phyloP scores from a whole-genome alignment of 129 eudicot species.

The Gnaphalium uliginosum region DNA sequence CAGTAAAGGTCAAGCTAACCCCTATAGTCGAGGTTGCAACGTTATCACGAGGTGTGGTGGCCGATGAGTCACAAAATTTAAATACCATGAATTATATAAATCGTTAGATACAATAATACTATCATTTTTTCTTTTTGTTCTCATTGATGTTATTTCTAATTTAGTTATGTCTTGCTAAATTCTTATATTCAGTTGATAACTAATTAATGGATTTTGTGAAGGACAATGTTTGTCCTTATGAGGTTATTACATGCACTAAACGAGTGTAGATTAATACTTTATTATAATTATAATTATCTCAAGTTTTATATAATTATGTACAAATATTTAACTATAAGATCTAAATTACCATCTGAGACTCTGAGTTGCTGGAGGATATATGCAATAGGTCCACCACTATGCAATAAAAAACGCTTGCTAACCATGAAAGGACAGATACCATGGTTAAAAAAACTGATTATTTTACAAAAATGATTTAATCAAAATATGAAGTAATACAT shows the following conservation, averaged over 20 bases:
- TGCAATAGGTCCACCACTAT: too few relatives aligned
- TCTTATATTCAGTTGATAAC: background rate
- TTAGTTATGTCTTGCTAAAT: background rate
- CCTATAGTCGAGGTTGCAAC: slow-evolving; percentile 49
- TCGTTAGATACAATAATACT: slow-evolving; percentile 6
- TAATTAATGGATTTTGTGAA: too few relatives aligned
- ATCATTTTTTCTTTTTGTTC: background rate
- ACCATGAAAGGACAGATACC: background rate
- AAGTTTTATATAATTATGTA: too few relatives aligned
- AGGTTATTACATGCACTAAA: too few relatives aligned
- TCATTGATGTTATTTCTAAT: background rate
- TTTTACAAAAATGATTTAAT: background rate
- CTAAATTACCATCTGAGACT: too few relatives aligned
- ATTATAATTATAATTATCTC: too few relatives aligned
- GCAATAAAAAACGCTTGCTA: background rate
- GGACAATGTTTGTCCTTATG: too few relatives aligned
- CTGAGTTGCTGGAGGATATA: too few relatives aligned
- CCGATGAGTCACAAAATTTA: slow-evolving; percentile 1
- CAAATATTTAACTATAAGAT: too few relatives aligned
- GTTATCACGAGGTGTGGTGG: slow-evolving; percentile 44
- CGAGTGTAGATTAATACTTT: too few relatives aligned
- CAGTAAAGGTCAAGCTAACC: slow-evolving; percentile 37
- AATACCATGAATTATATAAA: background rate
- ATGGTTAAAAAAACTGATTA: background rate
- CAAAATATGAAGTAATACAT: slow-evolving; percentile 17